A percentile compares a stretch with the other conserved stretches of the same genome.
phyloP scores from a whole-genome alignment of 2,329 filamentous ascomycete genomes.

The Lasiodiplodia gonubiensis region DNA sequence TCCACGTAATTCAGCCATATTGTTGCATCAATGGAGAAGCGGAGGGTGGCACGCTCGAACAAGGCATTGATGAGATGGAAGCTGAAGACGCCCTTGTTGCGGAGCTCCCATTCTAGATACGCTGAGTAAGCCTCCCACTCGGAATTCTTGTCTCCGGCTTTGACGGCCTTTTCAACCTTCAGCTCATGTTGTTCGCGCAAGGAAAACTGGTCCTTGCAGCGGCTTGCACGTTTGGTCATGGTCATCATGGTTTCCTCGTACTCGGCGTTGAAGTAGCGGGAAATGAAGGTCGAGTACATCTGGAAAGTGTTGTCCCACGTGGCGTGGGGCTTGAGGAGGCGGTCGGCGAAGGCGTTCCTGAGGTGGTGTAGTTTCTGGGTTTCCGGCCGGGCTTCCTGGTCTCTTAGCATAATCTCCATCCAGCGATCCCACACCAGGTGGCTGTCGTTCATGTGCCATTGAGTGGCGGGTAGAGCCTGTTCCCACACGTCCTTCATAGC shows the following conservation, averaged over 20 bases:
- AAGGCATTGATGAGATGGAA: slow-evolving; percentile 65
- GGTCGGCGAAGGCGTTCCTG: slow-evolving; percentile 71
- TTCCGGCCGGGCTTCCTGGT: slow-evolving; percentile 63
- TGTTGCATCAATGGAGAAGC: slow-evolving; percentile 74
- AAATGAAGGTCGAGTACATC: slow-evolving; percentile 75
- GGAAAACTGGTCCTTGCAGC: slow-evolving; percentile 67
- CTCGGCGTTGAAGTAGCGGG: slow-evolving; percentile 70
- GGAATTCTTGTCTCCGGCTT: slow-evolving; percentile 61
- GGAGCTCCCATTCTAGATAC: slow-evolving; percentile 87
- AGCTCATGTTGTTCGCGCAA: slow-evolving; percentile 72
- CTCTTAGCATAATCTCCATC: slow-evolving; percentile 72
- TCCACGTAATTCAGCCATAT: slow-evolving; percentile 86
- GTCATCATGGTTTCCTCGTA: slow-evolving; percentile 78
- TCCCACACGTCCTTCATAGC: slow-evolving; percentile 72
- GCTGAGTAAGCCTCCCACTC: slow-evolving; percentile 63
- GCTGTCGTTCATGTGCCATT: slow-evolving; percentile 77
- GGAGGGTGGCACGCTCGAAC: slow-evolving; percentile 76
- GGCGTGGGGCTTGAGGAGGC: slow-evolving; percentile 73
- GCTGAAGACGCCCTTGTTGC: slow-evolving; percentile 60
- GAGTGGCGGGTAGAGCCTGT: slow-evolving; percentile 72
- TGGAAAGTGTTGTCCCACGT: slow-evolving; percentile 78
- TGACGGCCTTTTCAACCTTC: slow-evolving; percentile 64
- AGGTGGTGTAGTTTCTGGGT: slow-evolving; percentile 67
- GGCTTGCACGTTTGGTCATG: slow-evolving; percentile 66
- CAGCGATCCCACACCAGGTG: slow-evolving; percentile 81